These are phyloP conservation scores for Hyaloperonospora arabidopsidis DNA, from an alignment of 352 stramenopile species.

Conservation along the genomic window DNA sequence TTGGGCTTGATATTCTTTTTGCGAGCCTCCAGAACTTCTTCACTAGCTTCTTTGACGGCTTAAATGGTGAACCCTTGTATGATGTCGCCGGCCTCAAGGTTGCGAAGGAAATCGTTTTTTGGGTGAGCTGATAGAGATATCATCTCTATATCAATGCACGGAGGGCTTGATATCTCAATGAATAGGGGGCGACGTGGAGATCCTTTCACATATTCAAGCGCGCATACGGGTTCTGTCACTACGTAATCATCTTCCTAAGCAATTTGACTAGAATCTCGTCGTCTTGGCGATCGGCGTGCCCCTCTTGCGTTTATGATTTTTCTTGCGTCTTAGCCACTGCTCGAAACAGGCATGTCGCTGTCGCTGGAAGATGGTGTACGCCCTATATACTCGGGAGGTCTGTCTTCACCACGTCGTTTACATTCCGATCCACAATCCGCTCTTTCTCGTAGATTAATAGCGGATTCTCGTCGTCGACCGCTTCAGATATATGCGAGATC, in stretches of 20 bases:
- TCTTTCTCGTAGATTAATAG: neutral
- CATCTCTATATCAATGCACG: too few species aligned
- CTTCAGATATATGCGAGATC: too few species aligned
- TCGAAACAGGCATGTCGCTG: too few species aligned
- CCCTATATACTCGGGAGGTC: neutral
- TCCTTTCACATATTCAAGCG: slow-evolving; percentile 1
- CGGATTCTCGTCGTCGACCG: neutral
- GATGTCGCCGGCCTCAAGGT: too few species aligned
- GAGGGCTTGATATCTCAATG: neutral
- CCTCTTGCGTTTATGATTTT: neutral
- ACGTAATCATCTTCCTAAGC: neutral
- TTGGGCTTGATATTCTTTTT: too few species aligned
- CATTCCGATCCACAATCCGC: neutral
- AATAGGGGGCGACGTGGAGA: neutral
- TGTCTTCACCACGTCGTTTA: neutral
- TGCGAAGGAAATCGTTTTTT: too few species aligned
- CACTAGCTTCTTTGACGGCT: too few species aligned
- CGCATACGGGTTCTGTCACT: slow-evolving; percentile 1
- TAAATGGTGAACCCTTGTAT: too few species aligned
- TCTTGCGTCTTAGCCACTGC: neutral
- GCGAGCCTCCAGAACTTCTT: too few species aligned
- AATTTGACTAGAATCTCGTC: neutral
- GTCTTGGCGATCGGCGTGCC: neutral
- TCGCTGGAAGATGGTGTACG: neutral
- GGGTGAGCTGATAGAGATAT: too few species aligned